Base-by-base conservation (phyloP, 768 basidiomycete species). In the Serendipita vermifera region DNA sequence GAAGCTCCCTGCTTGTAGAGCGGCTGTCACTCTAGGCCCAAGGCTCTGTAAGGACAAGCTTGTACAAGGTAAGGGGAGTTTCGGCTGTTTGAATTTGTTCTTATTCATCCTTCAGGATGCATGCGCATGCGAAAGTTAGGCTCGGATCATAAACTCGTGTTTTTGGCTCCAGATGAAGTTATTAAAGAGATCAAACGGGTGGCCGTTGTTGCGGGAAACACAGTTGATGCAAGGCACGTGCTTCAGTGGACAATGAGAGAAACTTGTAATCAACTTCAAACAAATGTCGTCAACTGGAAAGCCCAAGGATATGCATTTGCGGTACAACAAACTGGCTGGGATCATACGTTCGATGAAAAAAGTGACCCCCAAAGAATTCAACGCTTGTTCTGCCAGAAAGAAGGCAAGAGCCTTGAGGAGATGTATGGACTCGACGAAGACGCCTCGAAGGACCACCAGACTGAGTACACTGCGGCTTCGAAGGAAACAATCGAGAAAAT, bases 121-220 rank as follows among this genome's bases (percentile, higher is more conserved):
- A 78, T 78, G 76, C 68, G 76, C 14, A 76, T 78, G 76, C 69
- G 77, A 1, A 69, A 71, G 59, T 67, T 78, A 1, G 77, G 77
- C 13, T 60, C 64, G 9, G 73, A 72, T 0, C 76, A 78, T 54
- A 73, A 74, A 1, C 61, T 77, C n/a, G 63, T 72, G 55, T 76
- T 77, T 60, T 74, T 74, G 43, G 76, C 73, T 5, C 70, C 76
- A 4, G 61, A 62, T 0, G 74, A 76, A 40, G 66, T 76, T 2
- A 70, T 73, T 54, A 59, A 61, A 7, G n/a, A n/a, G n/a, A n/a
- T n/a, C n/a, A n/a, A n/a, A n/a, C n/a, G n/a, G n/a, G n/a, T n/a
- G n/a, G 51, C 58, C 1, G 73, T 77, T 55, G 70, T 70, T n/a
- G 40, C 58, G 3, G 57, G 66, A 4, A 41, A n/a, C 13, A 0